A percentile compares a stretch with the other conserved stretches of the same genome.
These are phyloP conservation scores for Coffea canephora DNA, from an alignment of 257 asterid genomes.

Conservation along the genomic window DNA sequence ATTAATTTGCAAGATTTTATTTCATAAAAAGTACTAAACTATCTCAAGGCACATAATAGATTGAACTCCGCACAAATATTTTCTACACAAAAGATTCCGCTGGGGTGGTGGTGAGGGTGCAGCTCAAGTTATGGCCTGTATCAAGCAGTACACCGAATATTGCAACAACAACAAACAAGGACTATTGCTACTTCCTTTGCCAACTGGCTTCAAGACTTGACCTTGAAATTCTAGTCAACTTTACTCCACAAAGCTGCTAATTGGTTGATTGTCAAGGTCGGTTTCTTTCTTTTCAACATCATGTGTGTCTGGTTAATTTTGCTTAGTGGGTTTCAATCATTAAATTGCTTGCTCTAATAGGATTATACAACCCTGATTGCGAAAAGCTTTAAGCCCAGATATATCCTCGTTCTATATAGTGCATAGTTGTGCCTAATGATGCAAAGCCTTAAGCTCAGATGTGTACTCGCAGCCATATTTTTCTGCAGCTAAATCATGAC, in stretches of 20 bases:
- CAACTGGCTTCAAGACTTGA: slow-evolving; percentile 24
- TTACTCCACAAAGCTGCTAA: not conserved
- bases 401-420: no score
- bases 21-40: not conserved
- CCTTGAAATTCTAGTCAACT: slow-evolving; percentile 15
- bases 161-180: slow-evolving; percentile 12
- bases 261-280: not conserved
- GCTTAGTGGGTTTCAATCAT: not conserved
- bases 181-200: slow-evolving; percentile 10
- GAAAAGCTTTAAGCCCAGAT: not conserved
- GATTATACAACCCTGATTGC: not conserved
- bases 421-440: not conserved
- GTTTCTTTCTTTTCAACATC: not conserved
- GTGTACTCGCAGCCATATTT: not conserved
- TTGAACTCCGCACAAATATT: slow-evolving; percentile 37
- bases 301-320: not conserved
- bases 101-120: slow-evolving; percentile 42
- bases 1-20: slow-evolving; percentile 2
- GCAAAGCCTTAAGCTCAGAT: not conserved
- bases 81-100: slow-evolving; percentile 37
- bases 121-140: slow-evolving; percentile 31
- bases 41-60: slow-evolving; percentile 8
- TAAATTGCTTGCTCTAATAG: not conserved
- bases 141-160: slow-evolving; percentile 28
- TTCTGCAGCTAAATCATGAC: not conserved